Evolutionary conservation across 495 filamentous ascomycete genomes (phyloP).

Genomic region (Antarctomyces pellizariae): DNA sequence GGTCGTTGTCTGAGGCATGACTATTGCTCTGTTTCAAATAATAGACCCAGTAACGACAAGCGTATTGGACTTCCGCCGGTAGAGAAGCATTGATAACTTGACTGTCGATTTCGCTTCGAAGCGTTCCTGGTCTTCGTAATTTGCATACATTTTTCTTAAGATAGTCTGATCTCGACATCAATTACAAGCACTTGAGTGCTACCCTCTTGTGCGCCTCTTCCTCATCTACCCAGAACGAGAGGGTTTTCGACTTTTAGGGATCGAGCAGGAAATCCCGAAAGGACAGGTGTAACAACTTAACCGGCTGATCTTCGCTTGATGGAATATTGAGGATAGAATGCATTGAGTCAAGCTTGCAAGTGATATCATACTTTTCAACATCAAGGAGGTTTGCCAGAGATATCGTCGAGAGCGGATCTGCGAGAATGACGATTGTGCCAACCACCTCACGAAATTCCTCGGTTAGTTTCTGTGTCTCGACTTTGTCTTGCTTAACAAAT

Average conservation of each 20-base stretch:
- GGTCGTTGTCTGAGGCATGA: slow-evolving; percentile 8
- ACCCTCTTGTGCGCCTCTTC: slow-evolving; percentile 5
- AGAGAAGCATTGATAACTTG: slow-evolving; percentile 10
- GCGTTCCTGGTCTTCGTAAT: slow-evolving; percentile 10
- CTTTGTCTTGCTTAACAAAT: slow-evolving; percentile 5
- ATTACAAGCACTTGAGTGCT: slow-evolving; percentile 11
- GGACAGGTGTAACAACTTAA: slow-evolving; percentile 13
- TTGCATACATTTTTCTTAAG: slow-evolving; percentile 20
- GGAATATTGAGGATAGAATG: slow-evolving; percentile 14
- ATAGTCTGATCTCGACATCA: slow-evolving; percentile 12
- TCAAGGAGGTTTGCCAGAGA: slow-evolving; percentile 7
- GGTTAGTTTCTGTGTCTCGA: slow-evolving; percentile 2
- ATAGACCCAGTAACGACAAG: slow-evolving; percentile 23
- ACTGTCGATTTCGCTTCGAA: slow-evolving; percentile 9
- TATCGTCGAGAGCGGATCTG: slow-evolving; percentile 5
- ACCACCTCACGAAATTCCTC: slow-evolving; percentile 11
- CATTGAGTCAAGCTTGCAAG: slow-evolving; percentile 8
- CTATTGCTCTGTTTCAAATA: slow-evolving; percentile 17
- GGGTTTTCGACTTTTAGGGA: slow-evolving; percentile 5
- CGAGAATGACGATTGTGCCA: slow-evolving; percentile 14
- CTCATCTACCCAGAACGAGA: slow-evolving; percentile 14
- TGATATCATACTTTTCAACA: slow-evolving; percentile 5
- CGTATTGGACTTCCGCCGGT: slow-evolving; percentile 10
- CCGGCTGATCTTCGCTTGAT: slow-evolving; percentile 2
- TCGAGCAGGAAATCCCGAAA: slow-evolving; percentile 14